A percentile compares a stretch with the other conserved stretches of the same genome.
phyloP scores from a whole-genome alignment of 225 moss, liverwort and hornwort genomes.

The Straminergon stramineum region DNA sequence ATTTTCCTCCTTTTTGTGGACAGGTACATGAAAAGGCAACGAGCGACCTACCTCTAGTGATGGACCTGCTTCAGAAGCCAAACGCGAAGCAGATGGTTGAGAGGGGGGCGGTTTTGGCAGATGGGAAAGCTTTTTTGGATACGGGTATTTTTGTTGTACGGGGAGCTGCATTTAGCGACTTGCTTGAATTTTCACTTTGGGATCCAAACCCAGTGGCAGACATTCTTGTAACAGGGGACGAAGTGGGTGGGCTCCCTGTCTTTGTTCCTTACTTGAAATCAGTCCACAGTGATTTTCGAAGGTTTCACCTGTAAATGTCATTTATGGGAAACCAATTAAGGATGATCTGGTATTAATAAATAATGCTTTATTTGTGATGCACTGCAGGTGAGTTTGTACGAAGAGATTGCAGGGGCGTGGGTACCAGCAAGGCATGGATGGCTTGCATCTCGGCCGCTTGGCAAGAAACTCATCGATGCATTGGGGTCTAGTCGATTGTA shows the following conservation, averaged over 20 bases:
- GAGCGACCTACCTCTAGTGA: slow-evolving; percentile 21
- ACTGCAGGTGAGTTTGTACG: slow-evolving; percentile 71
- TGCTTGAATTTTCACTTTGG: slow-evolving; percentile 39
- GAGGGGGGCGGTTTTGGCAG: slow-evolving; percentile 40
- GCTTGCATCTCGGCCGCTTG: slow-evolving; percentile 60
- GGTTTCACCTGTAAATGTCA: not conserved
- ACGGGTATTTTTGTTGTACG: slow-evolving; percentile 58
- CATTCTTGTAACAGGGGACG: slow-evolving; percentile 37
- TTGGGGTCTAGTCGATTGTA: slow-evolving; percentile 55
- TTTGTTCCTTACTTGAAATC: not conserved
- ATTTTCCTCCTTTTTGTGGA: not conserved
- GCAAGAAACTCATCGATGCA: slow-evolving; percentile 45
- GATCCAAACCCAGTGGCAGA: slow-evolving; percentile 50
- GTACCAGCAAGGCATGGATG: slow-evolving; percentile 55
- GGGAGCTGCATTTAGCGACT: slow-evolving; percentile 43
- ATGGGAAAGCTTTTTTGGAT: slow-evolving; percentile 47
- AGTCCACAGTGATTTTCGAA: not conserved
- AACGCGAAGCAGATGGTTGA: slow-evolving; percentile 26
- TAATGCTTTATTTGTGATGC: not conserved
- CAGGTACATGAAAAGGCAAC: slow-evolving; percentile 4
- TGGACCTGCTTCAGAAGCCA: slow-evolving; percentile 69
- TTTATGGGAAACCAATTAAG: not conserved
- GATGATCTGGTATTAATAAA: not conserved
- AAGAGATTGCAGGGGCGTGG: slow-evolving; percentile 78
- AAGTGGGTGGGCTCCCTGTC: slow-evolving; percentile 60